Percentiles rank a stretch among this genome's conserved stretches.
Conservation (phyloP, 23 red algal genomes). For the Pyropia yezoensis region DNA sequence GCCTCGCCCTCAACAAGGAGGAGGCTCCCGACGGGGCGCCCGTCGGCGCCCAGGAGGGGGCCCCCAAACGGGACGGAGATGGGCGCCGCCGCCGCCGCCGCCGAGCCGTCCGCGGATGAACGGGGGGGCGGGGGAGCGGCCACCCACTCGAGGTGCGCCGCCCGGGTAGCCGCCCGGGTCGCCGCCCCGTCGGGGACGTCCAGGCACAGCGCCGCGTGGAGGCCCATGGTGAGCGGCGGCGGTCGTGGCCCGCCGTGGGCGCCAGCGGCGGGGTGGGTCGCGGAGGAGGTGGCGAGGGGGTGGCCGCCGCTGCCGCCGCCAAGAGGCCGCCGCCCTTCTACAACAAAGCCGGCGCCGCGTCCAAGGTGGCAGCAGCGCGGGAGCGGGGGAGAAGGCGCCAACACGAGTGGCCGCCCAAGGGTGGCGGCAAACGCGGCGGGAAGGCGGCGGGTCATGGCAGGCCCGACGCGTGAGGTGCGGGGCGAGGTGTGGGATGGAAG, state of each 20-base stretch:
- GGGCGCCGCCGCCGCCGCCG: background rate
- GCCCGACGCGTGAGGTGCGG: no score
- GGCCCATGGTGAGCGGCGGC: background rate
- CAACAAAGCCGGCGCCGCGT: no score
- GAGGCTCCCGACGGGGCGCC: conserved; percentile 1
- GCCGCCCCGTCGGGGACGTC: background rate
- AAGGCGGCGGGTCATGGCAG: no score
- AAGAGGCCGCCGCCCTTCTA: no score
- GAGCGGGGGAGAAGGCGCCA: no score
- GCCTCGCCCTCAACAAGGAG: background rate
- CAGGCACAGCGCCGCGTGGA: background rate
- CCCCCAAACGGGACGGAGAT: background rate
- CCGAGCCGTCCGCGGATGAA: background rate
- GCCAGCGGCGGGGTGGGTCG: background rate
- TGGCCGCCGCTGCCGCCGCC: no score
- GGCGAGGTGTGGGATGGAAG: no score
- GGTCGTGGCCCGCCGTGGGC: background rate
- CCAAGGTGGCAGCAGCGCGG: no score
- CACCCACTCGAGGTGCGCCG: background rate
- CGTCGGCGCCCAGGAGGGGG: background rate
- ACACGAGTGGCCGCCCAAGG: no score
- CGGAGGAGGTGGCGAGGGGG: no score
- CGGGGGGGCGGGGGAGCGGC: background rate
- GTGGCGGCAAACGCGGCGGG: no score
- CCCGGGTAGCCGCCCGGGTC: background rate